A percentile compares a stretch with the other conserved stretches of the same genome.
Evolutionary conservation across 805 yeast species (phyloP).

Genomic region (Metschnikowia colocasiae): DNA sequence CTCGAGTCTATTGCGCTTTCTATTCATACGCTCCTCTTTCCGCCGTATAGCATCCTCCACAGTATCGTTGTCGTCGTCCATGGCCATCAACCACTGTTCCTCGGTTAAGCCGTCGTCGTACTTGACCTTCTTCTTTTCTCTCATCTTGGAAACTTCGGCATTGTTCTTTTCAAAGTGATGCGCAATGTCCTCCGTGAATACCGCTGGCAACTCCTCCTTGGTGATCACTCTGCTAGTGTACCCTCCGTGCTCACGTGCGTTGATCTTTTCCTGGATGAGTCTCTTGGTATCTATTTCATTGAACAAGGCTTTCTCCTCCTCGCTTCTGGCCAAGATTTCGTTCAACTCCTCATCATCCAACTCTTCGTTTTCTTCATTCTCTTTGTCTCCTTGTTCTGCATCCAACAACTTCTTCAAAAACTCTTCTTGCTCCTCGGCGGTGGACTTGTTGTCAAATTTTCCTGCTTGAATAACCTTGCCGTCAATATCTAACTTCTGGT

Average conservation of each 20-base stretch:
- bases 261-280: conserved; percentile 20
- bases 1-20: conserved; percentile 31
- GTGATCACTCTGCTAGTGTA: conserved; percentile 22
- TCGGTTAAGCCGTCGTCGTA: conserved; percentile 46
- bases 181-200: conserved; percentile 26
- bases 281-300: conserved; percentile 60
- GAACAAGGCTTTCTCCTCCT: conserved; percentile 55
- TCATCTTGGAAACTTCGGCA: conserved; percentile 24
- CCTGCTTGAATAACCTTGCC: conserved; percentile 92
- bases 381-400: conserved; percentile 57
- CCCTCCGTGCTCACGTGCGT: conserved; percentile 23
- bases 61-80: conserved; percentile 62
- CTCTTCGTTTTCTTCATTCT: conserved; percentile 51
- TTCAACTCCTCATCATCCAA: conserved; percentile 70
- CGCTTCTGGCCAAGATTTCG: conserved; percentile 66
- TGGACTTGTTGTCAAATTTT: conserved; percentile 81
- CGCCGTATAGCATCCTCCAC: conserved; percentile 57
- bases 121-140: conserved; percentile 27
- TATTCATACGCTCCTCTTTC: conserved; percentile 43
- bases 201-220: conserved; percentile 24
- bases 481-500: conserved; percentile 78
- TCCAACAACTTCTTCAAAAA: conserved; percentile 67
- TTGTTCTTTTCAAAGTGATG: conserved; percentile 26
- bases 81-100: conserved; percentile 34
- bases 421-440: conserved; percentile 84